phyloP scores from a whole-genome alignment of 768 basidiomycete species.

The Daedalea quercina region DNA sequence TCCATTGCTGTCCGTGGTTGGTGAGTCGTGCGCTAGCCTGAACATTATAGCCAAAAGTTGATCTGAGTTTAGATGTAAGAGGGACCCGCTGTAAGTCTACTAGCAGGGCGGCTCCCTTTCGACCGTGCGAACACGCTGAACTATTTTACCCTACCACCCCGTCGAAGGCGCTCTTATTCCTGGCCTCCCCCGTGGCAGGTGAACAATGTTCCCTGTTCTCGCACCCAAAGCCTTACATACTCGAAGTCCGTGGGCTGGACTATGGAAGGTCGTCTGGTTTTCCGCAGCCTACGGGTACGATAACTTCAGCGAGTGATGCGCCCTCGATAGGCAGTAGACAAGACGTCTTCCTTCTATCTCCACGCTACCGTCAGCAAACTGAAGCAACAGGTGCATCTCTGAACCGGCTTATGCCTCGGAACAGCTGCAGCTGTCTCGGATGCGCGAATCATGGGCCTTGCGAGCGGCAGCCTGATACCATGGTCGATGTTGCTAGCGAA shows the following conservation, averaged over 20 bases:
- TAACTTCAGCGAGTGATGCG: no score
- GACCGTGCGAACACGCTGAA: not conserved
- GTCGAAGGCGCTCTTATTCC: constrained; percentile 4
- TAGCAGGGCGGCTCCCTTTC: constrained; percentile 6
- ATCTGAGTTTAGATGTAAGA: constrained; percentile 20
- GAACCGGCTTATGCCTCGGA: no score
- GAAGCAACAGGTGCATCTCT: not conserved
- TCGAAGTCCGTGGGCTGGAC: constrained; percentile 21
- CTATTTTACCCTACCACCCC: constrained; percentile 16
- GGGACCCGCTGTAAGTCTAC: constrained; percentile 16
- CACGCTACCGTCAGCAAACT: not conserved
- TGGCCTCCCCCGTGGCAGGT: not conserved
- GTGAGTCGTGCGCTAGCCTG: constrained; percentile 29
- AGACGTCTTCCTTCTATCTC: constrained; percentile 6
- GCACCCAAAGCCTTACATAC: constrained; percentile 25
- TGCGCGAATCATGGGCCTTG: no score
- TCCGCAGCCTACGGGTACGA: no score
- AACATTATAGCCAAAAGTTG: not conserved
- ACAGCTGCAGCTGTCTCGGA: no score
- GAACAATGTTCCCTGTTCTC: constrained; percentile 22
- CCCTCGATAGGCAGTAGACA: not conserved
- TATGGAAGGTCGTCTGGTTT: constrained; percentile 5
- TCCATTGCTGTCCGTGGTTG: constrained; percentile 54
- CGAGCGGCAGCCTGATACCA: not conserved
- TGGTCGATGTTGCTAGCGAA: not conserved